Evolutionary conservation across 345 rosid species (phyloP).

Genomic region (Noccaea caerulescens): DNA sequence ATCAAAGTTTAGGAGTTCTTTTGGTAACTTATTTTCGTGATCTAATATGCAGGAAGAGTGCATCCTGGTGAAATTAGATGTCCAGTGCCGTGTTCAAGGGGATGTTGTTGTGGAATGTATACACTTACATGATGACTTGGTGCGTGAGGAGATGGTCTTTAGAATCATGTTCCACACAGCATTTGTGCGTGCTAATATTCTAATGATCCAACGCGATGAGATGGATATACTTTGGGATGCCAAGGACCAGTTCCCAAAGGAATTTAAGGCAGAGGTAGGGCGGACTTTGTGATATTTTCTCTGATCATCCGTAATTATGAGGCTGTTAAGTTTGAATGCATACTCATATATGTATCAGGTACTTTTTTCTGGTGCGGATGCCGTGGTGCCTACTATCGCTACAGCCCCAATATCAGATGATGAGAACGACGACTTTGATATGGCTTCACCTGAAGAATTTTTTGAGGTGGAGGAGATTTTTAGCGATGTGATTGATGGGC

Average conservation of each 20-base stretch:
- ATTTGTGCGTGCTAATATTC: constrained; percentile 76
- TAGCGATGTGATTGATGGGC: constrained; percentile 66
- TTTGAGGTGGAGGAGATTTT: constrained; percentile 98
- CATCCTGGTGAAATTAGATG: constrained; percentile 73
- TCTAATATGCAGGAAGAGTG: constrained; percentile 78
- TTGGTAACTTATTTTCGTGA: constrained; percentile 8
- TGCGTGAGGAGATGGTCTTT: constrained; percentile 75
- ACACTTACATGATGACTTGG: constrained; percentile 75
- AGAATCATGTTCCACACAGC: constrained; percentile 94
- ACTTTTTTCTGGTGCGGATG: constrained; percentile 80
- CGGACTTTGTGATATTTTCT: constrained; percentile 38
- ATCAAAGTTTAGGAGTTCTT: not conserved
- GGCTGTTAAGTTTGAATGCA: constrained; percentile 69
- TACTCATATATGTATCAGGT: constrained; percentile 83
- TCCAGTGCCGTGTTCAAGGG: constrained; percentile 86
- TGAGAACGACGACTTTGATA: constrained; percentile 66
- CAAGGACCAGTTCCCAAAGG: constrained; percentile 76
- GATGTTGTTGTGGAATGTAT: constrained; percentile 95
- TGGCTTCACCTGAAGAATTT: constrained; percentile 90
- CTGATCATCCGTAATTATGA: constrained; percentile 32
- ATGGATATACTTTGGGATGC: constrained; percentile 87
- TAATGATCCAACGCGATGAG: constrained; percentile 77
- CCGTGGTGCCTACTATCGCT: constrained; percentile 62
- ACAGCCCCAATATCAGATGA: constrained; percentile 60
- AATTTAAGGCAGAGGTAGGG: constrained; percentile 92